Evolutionary conservation across 2,329 filamentous ascomycete genomes (phyloP), one percentile per base, ranked within the genome.

Genomic region (Penicillium paneum): DNA sequence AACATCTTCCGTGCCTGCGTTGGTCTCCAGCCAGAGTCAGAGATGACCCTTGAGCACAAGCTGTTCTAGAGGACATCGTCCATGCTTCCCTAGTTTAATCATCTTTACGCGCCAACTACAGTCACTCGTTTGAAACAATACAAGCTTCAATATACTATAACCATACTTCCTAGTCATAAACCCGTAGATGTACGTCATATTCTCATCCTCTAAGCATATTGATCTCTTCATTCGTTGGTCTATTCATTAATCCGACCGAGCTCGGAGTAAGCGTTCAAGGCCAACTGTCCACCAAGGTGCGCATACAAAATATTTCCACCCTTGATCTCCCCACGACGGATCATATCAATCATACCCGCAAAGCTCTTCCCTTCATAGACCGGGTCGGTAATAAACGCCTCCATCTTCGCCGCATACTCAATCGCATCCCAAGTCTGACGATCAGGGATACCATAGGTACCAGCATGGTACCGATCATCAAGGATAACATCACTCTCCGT

Each of bases 41-140:
- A 99, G 74, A 99, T 99, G 94, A 97, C 92, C 38, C 84, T 97
- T 49, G 94, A 99, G 83, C 93, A 97, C 81, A 99, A 97, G 86
- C 84, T 97, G 61, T 92, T 97, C 73, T 90, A 83, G 2, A 83
- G 2, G 26, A 17, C 21, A 2, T 26, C 19, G 21, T 19, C 19
- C 12, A 8, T 34, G 35, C 19, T 40, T 19, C 12, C 15, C n/a
- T 15, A 35, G 13, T 21, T 40, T 39, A 19, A 38, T 39, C 21
- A 17, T 38, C 32, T 21, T 52, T 39, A 45, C 34, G 19, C 32
- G 50, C 61, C 58, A 66, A 68, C 66, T 67, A 57, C 56, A 61
- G 64, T 60, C 67, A 54, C 60, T 70, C 67, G 1, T 68, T 67
- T 10, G 21, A 24, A 45, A 24, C 34, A 55, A 56, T 56, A 32